Evolutionary conservation across 371 early-diverging fungal genomes (phyloP).

Genomic region (Paraphysoderma sedebokerense): DNA sequence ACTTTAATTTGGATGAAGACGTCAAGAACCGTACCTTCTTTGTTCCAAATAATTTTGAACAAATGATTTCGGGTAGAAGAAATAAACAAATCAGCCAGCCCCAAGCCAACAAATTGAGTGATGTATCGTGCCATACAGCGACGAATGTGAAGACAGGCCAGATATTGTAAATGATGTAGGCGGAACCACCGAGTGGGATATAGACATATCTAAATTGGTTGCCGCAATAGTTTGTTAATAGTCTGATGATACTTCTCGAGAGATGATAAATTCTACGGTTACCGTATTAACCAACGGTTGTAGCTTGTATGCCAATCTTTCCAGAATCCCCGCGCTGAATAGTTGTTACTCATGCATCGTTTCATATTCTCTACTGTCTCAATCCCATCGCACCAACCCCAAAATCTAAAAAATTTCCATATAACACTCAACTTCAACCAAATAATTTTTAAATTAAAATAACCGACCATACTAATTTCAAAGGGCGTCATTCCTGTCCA

Average conservation of each 20-base stretch:
- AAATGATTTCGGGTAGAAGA: slow-evolving; percentile 65
- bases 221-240: too few relatives aligned
- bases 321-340: slow-evolving; percentile 80
- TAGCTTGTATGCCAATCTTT: slow-evolving; percentile 80
- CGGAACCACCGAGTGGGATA: slow-evolving; percentile 71
- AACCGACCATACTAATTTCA: slow-evolving; percentile 61
- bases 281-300: slow-evolving; percentile 76
- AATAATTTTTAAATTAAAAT: slow-evolving; percentile 63
- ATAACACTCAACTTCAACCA: slow-evolving; percentile 86
- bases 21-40: background rate
- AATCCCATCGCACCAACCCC: slow-evolving; percentile 75
- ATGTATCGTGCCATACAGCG: slow-evolving; percentile 88
- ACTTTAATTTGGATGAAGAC: background rate
- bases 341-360: slow-evolving; percentile 83
- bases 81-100: slow-evolving; percentile 78
- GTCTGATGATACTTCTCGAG: too few relatives aligned
- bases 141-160: slow-evolving; percentile 84
- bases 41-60: slow-evolving; percentile 1
- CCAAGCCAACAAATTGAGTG: slow-evolving; percentile 70
- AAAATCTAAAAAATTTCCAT: slow-evolving; percentile 85
- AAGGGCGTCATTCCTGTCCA: slow-evolving; percentile 54
- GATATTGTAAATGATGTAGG: slow-evolving; percentile 42
- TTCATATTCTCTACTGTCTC: slow-evolving; percentile 81
- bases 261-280: too few relatives aligned
- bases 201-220: slow-evolving; percentile 71